A percentile compares a stretch with the other conserved stretches of the same genome.
These are phyloP conservation scores for Wallacemonas sp. DNA, from an alignment of 208 protist species.

Conservation along the genomic window DNA sequence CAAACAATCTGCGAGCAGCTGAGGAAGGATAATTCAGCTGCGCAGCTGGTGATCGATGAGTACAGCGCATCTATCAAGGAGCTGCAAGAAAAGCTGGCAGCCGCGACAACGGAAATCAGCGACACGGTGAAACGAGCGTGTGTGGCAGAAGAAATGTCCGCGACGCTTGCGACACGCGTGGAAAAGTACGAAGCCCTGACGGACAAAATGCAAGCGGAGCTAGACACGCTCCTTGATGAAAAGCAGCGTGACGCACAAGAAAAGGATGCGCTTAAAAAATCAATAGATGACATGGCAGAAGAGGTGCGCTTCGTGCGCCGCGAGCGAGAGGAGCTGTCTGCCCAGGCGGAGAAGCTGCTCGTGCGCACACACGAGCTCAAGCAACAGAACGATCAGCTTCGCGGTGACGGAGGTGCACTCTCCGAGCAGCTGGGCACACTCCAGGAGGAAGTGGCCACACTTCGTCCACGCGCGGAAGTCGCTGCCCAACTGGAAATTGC, in stretches of 20 bases:
- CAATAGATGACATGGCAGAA: constrained; percentile 14
- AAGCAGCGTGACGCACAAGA: constrained; percentile 19
- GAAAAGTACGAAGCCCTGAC: constrained; percentile 45
- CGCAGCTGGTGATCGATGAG: constrained; percentile 23
- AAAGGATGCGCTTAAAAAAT: constrained; percentile 22
- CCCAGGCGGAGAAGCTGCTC: constrained; percentile 29
- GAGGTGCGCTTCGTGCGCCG: constrained; percentile 18
- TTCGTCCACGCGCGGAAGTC: not conserved
- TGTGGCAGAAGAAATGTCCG: constrained; percentile 8
- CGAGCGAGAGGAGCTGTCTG: constrained; percentile 24
- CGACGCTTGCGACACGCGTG: constrained; percentile 20
- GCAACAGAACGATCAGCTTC: constrained; percentile 18
- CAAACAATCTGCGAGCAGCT: constrained; percentile 1
- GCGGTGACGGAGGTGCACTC: not conserved
- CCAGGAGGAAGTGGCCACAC: not conserved
- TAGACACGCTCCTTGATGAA: constrained; percentile 22
- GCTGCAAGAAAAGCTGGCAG: constrained; percentile 13
- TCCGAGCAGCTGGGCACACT: not conserved
- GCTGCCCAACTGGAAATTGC: not conserved
- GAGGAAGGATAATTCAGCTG: constrained; percentile 7
- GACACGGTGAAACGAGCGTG: constrained; percentile 10
- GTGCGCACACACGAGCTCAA: constrained; percentile 28
- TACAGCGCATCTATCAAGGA: constrained; percentile 16
- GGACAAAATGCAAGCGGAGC: constrained; percentile 41
- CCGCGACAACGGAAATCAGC: constrained; percentile 9